phyloP scores from a whole-genome alignment of 2,329 filamentous ascomycete species.

The Aspergillus ibericus region DNA sequence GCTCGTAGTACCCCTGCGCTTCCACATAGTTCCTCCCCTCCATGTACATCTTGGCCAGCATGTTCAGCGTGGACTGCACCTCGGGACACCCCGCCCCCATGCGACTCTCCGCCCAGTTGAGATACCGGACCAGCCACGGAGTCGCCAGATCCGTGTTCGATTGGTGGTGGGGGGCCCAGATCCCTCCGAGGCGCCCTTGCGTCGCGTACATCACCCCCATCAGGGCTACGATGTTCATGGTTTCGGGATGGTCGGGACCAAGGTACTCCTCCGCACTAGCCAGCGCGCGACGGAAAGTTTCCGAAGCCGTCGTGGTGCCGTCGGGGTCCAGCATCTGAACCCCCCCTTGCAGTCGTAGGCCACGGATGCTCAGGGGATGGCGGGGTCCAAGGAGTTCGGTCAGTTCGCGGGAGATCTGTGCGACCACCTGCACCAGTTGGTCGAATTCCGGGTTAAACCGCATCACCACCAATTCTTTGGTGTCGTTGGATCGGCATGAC shows the following conservation, averaged over 20 bases:
- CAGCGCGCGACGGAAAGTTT: slow-evolving; percentile 32
- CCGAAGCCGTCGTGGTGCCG: slow-evolving; percentile 23
- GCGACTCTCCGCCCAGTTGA: slow-evolving; percentile 27
- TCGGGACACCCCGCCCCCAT: slow-evolving; percentile 25
- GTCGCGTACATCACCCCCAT: slow-evolving; percentile 32
- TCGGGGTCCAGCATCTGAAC: slow-evolving; percentile 20
- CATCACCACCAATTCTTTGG: slow-evolving; percentile 1
- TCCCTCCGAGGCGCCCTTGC: slow-evolving; percentile 11
- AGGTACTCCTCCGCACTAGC: slow-evolving; percentile 28
- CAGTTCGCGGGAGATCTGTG: slow-evolving; percentile 23
- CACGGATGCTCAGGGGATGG: slow-evolving; percentile 27
- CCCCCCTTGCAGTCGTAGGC: slow-evolving; percentile 24
- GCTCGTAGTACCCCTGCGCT: slow-evolving; percentile 30
- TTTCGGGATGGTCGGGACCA: slow-evolving; percentile 27
- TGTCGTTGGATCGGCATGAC: slow-evolving; percentile 17
- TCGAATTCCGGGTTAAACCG: slow-evolving; percentile 18
- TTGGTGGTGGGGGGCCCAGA: not conserved
- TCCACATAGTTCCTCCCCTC: slow-evolving; percentile 22
- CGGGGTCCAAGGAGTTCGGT: slow-evolving; percentile 19
- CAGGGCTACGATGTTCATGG: slow-evolving; percentile 27
- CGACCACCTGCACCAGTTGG: slow-evolving; percentile 18
- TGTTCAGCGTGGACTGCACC: slow-evolving; percentile 20
- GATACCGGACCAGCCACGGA: slow-evolving; percentile 31
- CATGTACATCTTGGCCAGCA: slow-evolving; percentile 29
- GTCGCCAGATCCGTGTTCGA: slow-evolving; percentile 19